A percentile compares a stretch with the other conserved stretches of the same genome.
phyloP scores from a whole-genome alignment of 495 filamentous ascomycete genomes.

The Niebla homalea region DNA sequence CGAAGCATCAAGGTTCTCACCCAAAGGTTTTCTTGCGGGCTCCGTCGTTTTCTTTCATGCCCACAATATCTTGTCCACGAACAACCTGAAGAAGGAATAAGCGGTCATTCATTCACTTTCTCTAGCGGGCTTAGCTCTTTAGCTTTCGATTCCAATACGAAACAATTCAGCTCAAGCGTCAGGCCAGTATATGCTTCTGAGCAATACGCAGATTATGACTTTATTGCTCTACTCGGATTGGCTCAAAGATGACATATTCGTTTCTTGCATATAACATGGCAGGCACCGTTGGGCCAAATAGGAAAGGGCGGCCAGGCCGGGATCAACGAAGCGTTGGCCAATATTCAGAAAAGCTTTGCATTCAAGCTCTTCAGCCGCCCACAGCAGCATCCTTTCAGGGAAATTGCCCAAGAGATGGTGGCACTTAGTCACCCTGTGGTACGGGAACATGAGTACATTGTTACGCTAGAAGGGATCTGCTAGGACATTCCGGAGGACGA shows the following conservation, averaged over 20 bases:
- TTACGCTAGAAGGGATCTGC: slow-evolving; percentile 12
- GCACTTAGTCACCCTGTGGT: slow-evolving; percentile 1
- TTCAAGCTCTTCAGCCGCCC: background rate
- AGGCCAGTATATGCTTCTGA: too few species aligned
- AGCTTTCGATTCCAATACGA: too few species aligned
- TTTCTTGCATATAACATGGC: background rate
- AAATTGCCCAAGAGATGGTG: slow-evolving; percentile 6
- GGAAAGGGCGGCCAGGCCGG: background rate
- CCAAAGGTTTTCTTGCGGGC: too few species aligned
- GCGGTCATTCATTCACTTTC: too few species aligned
- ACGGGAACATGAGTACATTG: slow-evolving; percentile 9
- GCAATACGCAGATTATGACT: too few species aligned
- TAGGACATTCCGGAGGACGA: slow-evolving; percentile 12
- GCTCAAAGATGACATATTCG: background rate
- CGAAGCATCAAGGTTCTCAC: too few species aligned
- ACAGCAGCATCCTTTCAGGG: background rate
- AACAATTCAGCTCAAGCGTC: too few species aligned
- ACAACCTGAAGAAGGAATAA: too few species aligned
- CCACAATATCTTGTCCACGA: too few species aligned
- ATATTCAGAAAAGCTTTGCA: background rate
- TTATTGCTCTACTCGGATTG: background rate
- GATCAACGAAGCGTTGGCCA: background rate
- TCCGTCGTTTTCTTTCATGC: too few species aligned
- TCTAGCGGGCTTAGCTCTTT: too few species aligned
- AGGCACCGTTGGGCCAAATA: background rate